Evolutionary conservation across 306 rosid genomes (phyloP).

Genomic region (Cicer pinnatifidum): DNA sequence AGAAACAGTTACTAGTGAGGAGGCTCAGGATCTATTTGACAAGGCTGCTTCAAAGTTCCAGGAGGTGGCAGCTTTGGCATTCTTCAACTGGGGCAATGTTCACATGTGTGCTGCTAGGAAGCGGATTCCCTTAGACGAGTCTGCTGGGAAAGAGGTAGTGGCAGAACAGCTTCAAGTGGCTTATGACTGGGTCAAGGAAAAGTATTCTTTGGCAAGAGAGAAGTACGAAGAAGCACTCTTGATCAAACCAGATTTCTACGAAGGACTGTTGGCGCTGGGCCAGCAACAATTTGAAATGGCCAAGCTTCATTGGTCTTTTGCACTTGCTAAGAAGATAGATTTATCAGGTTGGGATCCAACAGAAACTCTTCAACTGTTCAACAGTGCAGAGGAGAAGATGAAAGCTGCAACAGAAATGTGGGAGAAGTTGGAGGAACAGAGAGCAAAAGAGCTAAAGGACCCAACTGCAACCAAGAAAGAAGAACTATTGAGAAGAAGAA

Average conservation of each 20-base stretch:
- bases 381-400: constrained; percentile 93
- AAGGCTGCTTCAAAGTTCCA: constrained; percentile 96
- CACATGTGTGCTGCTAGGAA: constrained; percentile 97
- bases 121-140: constrained; percentile 87
- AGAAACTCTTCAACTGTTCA: constrained; percentile 76
- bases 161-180: constrained; percentile 85
- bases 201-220: constrained; percentile 82
- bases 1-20: constrained; percentile 94
- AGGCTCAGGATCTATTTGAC: constrained; percentile 86
- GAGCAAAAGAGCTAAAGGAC: constrained; percentile 81
- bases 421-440: constrained; percentile 95
- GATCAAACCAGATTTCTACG: constrained; percentile 93
- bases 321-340: constrained; percentile 87
- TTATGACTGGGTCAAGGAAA: constrained; percentile 95
- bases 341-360: constrained; percentile 72
- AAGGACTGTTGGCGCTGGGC: constrained; percentile 89
- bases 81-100: constrained; percentile 97
- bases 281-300: constrained; percentile 98
- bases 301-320: constrained; percentile 96
- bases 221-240: constrained; percentile 88
- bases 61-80: constrained; percentile 98
- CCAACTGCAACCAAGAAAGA: constrained; percentile 85
- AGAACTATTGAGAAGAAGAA: constrained; percentile 73
- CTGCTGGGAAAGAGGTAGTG: constrained; percentile 76
- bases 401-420: constrained; percentile 95